Percentiles rank a stretch among this genome's conserved stretches.
These are phyloP conservation scores for Biscogniauxia sp. DNA, from an alignment of 2,329 filamentous ascomycete species.

Conservation along the genomic window DNA sequence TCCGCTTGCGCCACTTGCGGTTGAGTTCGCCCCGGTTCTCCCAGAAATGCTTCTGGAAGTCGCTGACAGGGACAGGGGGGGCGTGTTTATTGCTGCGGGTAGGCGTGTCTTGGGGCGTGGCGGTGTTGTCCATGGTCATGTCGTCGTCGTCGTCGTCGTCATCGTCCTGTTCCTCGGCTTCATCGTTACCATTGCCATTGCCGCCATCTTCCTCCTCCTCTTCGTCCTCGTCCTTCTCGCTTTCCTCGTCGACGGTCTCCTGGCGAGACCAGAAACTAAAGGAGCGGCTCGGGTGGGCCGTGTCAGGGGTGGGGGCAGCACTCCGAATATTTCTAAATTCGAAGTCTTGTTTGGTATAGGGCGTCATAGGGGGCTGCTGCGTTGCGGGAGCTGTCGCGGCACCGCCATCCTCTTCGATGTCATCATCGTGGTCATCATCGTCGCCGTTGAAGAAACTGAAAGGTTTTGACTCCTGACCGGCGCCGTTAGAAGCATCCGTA, in stretches of 20 bases:
- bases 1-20: constrained; percentile 62
- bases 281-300: constrained; percentile 68
- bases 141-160: constrained; percentile 33
- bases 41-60: constrained; percentile 69
- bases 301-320: constrained; percentile 92
- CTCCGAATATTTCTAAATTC: constrained; percentile 75
- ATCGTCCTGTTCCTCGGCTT: constrained; percentile 28
- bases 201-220: constrained; percentile 46
- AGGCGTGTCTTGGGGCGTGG: background rate
- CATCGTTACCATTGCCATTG: constrained; percentile 16
- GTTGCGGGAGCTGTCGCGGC: constrained; percentile 9
- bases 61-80: constrained; percentile 32
- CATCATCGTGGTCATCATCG: constrained; percentile 43
- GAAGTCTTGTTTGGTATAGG: constrained; percentile 76
- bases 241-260: constrained; percentile 14
- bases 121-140: constrained; percentile 15
- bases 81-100: constrained; percentile 2
- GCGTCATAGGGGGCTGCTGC: constrained; percentile 68
- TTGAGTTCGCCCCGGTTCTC: constrained; percentile 64
- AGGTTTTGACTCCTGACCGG: constrained; percentile 48
- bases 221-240: constrained; percentile 42
- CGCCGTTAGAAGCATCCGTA: constrained; percentile 33
- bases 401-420: constrained; percentile 2
- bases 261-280: constrained; percentile 56
- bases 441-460: constrained; percentile 78